Base-by-base conservation (phyloP, 306 rosid species). In the Prunus padus region DNA sequence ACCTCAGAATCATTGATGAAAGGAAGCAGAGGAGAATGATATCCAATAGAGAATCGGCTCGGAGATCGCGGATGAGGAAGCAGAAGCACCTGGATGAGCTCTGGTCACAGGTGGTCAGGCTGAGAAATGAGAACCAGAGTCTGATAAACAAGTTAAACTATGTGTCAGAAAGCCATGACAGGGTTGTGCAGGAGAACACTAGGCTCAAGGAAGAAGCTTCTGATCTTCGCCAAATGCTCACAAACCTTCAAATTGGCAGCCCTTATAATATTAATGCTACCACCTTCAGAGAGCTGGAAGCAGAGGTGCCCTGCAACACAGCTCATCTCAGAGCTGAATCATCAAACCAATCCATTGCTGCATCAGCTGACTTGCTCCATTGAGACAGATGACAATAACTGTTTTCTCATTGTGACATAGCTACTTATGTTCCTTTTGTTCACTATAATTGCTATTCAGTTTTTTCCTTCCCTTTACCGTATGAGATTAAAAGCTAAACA, bases 41-140 rank as follows among this genome's bases (percentile, higher is more conserved):
- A 76, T 92, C 98, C 0, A 92, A 92, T 77, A 55, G 98, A 72
- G 98, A 92, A 80, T 92, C 98, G 0, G 98, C 98, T 3, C 70
- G 97, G 26, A 79, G 97, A 56, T 92, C 97, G 3, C 65, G 97
- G 83, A 92, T 92, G 97, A 81, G 98, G 85, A 92, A 92, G 65
- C 98, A 92, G 64, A 90, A 81, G 44, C 98, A 92, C 77, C 72
- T 90, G 20, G 96, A 90, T 55, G 98, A 92, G 71, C 88, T 92
- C 0, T 90, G 94, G 92, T 89, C 91, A 0, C 98, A 88, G 83
- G 92, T 92, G 31, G 80, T 88, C 3, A 76, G 91, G 26, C 94
- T 92, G 19, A 79, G 97, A 63, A 76, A 83, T 16, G 92, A 90
- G 82, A 92, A 92, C 70, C 83, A 90, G 42, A 77, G 14, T 62